These are phyloP conservation scores for Fusarium tupiense DNA, from an alignment of 2,329 filamentous ascomycete species.

Conservation along the genomic window DNA sequence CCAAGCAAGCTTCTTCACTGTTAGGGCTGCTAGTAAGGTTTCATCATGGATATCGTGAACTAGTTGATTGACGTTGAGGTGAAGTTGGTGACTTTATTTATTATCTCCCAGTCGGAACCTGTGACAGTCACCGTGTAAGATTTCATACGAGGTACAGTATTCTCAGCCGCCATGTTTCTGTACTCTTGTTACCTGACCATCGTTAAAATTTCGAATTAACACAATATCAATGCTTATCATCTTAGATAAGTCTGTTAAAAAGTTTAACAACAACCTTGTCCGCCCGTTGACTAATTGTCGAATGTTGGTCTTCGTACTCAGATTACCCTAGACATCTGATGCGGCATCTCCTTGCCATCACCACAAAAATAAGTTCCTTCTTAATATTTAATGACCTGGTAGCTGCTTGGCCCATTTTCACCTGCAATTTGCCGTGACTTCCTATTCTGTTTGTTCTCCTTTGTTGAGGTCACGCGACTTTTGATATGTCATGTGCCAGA, in stretches of 20 bases:
- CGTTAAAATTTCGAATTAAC: not conserved
- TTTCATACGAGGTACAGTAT: not conserved
- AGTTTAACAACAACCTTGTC: not conserved
- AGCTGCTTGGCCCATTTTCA: not conserved
- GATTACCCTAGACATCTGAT: slow-evolving; percentile 9
- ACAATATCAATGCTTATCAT: not conserved
- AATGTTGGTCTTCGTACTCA: not conserved
- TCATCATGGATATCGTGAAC: not conserved
- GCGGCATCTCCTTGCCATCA: not conserved
- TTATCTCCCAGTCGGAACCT: no score
- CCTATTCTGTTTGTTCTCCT: slow-evolving; percentile 1
- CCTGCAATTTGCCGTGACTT: slow-evolving; percentile 10
- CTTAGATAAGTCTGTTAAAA: not conserved
- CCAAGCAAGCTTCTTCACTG: not conserved
- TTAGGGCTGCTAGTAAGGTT: not conserved
- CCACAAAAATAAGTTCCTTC: not conserved
- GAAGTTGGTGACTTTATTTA: not conserved
- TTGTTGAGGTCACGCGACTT: slow-evolving; percentile 32
- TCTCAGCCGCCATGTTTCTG: not conserved
- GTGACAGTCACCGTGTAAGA: not conserved
- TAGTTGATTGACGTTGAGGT: not conserved
- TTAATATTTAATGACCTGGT: not conserved
- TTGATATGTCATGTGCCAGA: slow-evolving; percentile 32
- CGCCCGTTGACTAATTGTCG: not conserved
- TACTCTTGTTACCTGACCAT: not conserved